Evolutionary conservation across 805 yeast species (phyloP).

Genomic region (Debaryomyces tyrocola): DNA sequence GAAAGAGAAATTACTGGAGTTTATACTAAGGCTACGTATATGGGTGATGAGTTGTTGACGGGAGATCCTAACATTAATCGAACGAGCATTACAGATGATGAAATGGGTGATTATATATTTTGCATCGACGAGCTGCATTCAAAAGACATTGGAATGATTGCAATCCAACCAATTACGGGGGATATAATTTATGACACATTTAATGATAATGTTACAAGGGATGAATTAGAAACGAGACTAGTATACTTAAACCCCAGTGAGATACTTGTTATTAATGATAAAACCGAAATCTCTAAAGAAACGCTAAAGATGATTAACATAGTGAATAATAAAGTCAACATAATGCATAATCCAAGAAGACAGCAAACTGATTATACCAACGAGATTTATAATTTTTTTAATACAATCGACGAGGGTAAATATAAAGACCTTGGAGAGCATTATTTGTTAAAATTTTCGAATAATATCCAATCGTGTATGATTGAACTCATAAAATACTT

Average conservation of each 20-base stretch:
- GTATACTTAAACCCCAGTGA: conserved; percentile 78
- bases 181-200: conserved; percentile 73
- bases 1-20: conserved; percentile 67
- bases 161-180: conserved; percentile 73
- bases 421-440: conserved; percentile 20
- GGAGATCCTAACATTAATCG: conserved; percentile 15
- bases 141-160: conserved; percentile 47
- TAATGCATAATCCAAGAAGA: conserved; percentile 5
- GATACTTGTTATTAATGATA: conserved; percentile 43
- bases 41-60: conserved; percentile 51
- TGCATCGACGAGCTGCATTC: conserved; percentile 31
- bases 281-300: conserved; percentile 35
- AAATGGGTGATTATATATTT: conserved; percentile 46
- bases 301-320: conserved; percentile 21
- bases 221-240: conserved; percentile 71
- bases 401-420: conserved; percentile 17
- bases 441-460: conserved; percentile 20
- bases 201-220: conserved; percentile 54
- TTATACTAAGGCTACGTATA: conserved; percentile 81
- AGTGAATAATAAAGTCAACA: conserved; percentile 13
- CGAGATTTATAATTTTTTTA: conserved; percentile 25
- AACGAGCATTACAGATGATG: conserved; percentile 18
- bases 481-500: conserved; percentile 54
- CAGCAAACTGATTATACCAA: conserved; percentile 5
- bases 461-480: conserved; percentile 35